Conservation (phyloP, 1,139 yeast species). For the Sugiyamaella sp. region DNA sequence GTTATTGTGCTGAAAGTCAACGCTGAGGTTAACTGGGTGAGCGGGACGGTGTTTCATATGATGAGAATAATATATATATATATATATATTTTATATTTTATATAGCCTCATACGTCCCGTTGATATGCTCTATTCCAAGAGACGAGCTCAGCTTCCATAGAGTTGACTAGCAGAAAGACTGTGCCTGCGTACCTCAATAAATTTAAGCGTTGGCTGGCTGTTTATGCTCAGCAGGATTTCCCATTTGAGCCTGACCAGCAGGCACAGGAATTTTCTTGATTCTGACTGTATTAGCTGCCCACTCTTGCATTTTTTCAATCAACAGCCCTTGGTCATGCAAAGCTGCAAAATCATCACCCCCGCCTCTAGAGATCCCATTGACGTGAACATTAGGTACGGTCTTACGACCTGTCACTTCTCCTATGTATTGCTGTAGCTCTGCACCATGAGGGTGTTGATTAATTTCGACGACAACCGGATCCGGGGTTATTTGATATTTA, state of each 20-base stretch:
- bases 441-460: conserved; percentile 73
- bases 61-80: too few species aligned
- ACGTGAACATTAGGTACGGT: conserved; percentile 94
- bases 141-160: too few species aligned
- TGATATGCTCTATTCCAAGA: too few species aligned
- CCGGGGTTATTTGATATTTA: conserved; percentile 72
- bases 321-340: conserved; percentile 62
- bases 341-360: conserved; percentile 75
- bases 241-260: conserved; percentile 13
- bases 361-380: conserved; percentile 87
- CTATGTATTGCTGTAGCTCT: conserved; percentile 77
- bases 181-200: too few species aligned
- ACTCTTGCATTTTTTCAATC: conserved; percentile 51
- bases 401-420: conserved; percentile 77
- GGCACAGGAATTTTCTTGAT: conserved; percentile 17
- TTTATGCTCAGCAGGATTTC: not conserved
- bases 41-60: too few species aligned
- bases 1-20: too few species aligned
- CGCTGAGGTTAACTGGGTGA: too few species aligned
- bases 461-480: conserved; percentile 73
- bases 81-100: too few species aligned
- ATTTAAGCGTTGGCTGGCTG: not conserved
- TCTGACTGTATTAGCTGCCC: conserved; percentile 48
- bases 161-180: too few species aligned
- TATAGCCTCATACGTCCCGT: too few species aligned